Base-by-base conservation (phyloP, 1,284 basidiomycete genomes). In the Tilletia horrida region DNA sequence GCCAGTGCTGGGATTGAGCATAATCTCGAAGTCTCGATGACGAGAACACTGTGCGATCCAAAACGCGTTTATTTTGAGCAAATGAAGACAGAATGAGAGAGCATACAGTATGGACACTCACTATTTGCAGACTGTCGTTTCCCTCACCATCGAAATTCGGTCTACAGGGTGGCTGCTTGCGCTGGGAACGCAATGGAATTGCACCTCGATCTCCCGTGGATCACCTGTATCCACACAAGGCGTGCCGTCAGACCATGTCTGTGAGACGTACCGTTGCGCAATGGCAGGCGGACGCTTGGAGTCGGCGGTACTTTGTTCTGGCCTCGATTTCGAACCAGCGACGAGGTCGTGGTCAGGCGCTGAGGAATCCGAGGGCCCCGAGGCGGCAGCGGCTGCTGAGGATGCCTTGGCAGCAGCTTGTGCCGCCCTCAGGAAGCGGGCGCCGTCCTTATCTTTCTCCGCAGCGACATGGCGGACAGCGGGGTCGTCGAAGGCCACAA, bases 101-200 rank as follows among this genome's bases (percentile, higher is more conserved):
- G 11, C 11, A 11, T 4, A 40, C 35, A 40, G 35, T 11, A 11
- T 40, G 21, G 3, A 27, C 3, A 59, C 55, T 59, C 29, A 59
- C 55, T 79, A 79, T 65, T 74, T 76, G 70, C 77, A 79, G 29
- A 73, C 78, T 14, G 76, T 79, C 21, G 75, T 76, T 68, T 79
- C 77, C 66, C 78, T 78, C 63, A 79, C 69, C 61, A 75, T 68
- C 44, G 72, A 66, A 57, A 79, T 79, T 4, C 75, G 67, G 35
- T 75, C 75, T 13, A 69, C 69, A 43, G 67, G 63, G 9, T 35
- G 31, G 27, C 16, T 67, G 66, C 45, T 71, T 67, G 55, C 67
- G 55, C 55, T 67, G 59, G 18, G 72, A 69, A 45, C 50, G 63
- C 77, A 78, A 66, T 75, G 75, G 47, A 69, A 78, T 64, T 73